Percentiles rank a stretch among this genome's conserved stretches.
phyloP scores from a whole-genome alignment of 1,284 basidiomycete species.

The Coniophora puteana region DNA sequence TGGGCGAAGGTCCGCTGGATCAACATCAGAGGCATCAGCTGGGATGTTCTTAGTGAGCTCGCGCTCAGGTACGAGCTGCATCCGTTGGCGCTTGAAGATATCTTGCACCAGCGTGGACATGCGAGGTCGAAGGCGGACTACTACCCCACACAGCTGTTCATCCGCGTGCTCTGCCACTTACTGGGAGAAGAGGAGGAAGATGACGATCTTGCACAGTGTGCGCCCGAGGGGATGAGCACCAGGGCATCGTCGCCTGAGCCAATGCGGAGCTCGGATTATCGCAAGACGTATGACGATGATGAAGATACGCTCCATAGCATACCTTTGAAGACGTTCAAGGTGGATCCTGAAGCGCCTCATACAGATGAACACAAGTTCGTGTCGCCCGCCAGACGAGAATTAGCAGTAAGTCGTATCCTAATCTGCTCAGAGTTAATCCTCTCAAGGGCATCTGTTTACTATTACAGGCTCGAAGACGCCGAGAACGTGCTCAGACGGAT shows the following conservation, averaged over 20 bases:
- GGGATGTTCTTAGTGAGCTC: slow-evolving; percentile 66
- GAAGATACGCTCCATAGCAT: too few species aligned
- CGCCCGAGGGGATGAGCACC: too few species aligned
- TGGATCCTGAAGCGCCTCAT: too few species aligned
- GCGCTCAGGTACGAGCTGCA: slow-evolving; percentile 66
- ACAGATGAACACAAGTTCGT: too few species aligned
- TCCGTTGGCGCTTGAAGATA: slow-evolving; percentile 65
- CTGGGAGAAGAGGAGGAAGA: slow-evolving; percentile 34
- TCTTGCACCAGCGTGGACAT: slow-evolving; percentile 53
- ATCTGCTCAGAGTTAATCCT: background rate
- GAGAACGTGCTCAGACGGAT: slow-evolving; percentile 27
- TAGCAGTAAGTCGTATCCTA: too few species aligned
- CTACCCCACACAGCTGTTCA: slow-evolving; percentile 61
- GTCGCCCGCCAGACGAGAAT: too few species aligned
- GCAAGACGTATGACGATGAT: too few species aligned
- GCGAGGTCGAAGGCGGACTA: slow-evolving; percentile 69
- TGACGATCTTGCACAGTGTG: background rate
- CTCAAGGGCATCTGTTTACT: background rate
- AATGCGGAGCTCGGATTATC: background rate
- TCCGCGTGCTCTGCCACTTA: slow-evolving; percentile 59
- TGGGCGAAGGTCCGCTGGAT: slow-evolving; percentile 71
- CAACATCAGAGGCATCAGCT: slow-evolving; percentile 65
- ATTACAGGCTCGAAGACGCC: slow-evolving; percentile 17
- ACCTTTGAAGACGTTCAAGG: too few species aligned
- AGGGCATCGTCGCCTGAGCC: background rate